Evolutionary conservation across 2,329 filamentous ascomycete genomes (phyloP).

Genomic region (Fusarium compactum): DNA sequence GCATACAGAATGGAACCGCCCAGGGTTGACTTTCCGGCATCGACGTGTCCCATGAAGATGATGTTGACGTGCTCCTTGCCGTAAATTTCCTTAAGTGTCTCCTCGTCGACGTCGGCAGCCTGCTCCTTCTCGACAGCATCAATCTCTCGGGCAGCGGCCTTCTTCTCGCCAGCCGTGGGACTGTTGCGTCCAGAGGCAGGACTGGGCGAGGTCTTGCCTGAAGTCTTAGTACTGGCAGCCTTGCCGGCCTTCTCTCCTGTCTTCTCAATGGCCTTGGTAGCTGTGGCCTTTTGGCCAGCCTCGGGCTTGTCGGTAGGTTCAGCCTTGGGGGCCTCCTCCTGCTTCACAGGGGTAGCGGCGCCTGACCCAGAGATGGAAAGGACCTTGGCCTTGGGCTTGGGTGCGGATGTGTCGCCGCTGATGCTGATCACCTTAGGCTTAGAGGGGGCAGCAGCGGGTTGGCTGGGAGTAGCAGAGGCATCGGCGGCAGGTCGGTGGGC

Average conservation of each 20-base stretch:
- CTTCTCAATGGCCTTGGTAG: constrained; percentile 92
- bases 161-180: constrained; percentile 73
- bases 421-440: constrained; percentile 78
- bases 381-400: constrained; percentile 65
- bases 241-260: constrained; percentile 73
- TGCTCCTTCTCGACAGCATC: constrained; percentile 89
- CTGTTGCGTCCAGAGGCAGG: constrained; percentile 88
- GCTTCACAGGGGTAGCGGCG: constrained; percentile 53
- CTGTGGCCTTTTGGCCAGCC: constrained; percentile 85
- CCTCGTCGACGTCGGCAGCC: constrained; percentile 75
- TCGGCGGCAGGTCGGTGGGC: constrained; percentile 46
- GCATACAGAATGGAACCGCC: constrained; percentile 93
- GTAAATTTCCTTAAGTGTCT: constrained; percentile 91
- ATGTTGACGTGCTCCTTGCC: constrained; percentile 95
- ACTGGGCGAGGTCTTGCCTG: constrained; percentile 82
- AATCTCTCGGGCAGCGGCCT: constrained; percentile 70
- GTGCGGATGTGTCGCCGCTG: constrained; percentile 67
- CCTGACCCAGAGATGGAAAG: constrained; percentile 57
- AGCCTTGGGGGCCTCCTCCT: constrained; percentile 61
- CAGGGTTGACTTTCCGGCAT: constrained; percentile 96
- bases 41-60: constrained; percentile 98
- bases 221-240: constrained; percentile 57
- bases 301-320: constrained; percentile 66
- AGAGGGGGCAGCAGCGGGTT: constrained; percentile 60
- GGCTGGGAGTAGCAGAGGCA: constrained; percentile 58